phyloP scores from a whole-genome alignment of 495 filamentous ascomycete species.

The Talaromyces ruber region DNA sequence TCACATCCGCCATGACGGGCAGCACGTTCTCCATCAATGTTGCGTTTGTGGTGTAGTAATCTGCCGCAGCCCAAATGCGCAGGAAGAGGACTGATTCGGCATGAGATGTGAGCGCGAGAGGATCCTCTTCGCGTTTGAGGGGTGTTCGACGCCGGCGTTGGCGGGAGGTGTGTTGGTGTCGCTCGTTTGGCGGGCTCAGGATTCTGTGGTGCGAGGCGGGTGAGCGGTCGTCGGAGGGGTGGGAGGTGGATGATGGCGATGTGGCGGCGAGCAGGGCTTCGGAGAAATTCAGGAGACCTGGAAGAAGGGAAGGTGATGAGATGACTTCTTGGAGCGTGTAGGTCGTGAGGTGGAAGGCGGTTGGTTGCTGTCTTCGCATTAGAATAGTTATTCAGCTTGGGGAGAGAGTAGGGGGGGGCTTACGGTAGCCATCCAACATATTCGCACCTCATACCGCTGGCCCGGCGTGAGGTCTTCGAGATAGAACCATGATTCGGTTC shows the following conservation, averaged over 20 bases:
- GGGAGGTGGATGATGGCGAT: neutral
- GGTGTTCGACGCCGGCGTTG: neutral
- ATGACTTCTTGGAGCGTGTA: constrained; percentile 51
- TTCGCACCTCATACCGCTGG: constrained; percentile 81
- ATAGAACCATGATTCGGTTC: constrained; percentile 70
- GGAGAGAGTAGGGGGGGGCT: constrained; percentile 21
- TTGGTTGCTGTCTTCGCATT: constrained; percentile 63
- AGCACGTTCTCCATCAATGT: constrained; percentile 70
- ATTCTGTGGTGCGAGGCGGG: constrained; percentile 13
- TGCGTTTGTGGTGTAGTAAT: constrained; percentile 68
- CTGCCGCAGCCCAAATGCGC: constrained; percentile 65
- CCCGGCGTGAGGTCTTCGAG: constrained; percentile 64
- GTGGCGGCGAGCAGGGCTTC: constrained; percentile 31
- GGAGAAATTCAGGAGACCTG: constrained; percentile 57
- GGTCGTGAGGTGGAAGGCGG: constrained; percentile 60
- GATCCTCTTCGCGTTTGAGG: neutral
- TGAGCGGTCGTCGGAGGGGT: neutral
- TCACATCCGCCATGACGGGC: constrained; percentile 69
- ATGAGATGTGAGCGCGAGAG: constrained; percentile 9
- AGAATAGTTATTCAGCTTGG: neutral
- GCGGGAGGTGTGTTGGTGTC: neutral
- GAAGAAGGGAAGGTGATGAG: constrained; percentile 49
- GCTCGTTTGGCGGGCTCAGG: neutral
- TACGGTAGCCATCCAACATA: constrained; percentile 94
- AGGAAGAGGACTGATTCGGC: constrained; percentile 66